phyloP scores from a whole-genome alignment of 1,284 basidiomycete genomes.

The Xanthoconium separans region DNA sequence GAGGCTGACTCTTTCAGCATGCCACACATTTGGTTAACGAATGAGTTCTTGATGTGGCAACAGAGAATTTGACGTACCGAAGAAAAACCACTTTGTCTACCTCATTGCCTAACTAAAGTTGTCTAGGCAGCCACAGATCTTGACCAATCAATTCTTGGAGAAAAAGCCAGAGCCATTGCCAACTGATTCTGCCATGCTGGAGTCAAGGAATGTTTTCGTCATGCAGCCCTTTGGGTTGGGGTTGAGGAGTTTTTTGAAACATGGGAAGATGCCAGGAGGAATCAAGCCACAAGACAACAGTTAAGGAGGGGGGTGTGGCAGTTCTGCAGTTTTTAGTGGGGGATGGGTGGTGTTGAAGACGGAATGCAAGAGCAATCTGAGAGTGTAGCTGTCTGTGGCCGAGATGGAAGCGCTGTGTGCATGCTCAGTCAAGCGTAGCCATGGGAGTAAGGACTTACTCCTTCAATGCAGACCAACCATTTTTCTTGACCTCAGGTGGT shows the following conservation, averaged over 20 bases:
- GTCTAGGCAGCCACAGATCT: conserved; percentile 84
- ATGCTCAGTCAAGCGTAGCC: conserved; percentile 1
- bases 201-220: conserved; percentile 75
- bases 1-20: conserved; percentile 77
- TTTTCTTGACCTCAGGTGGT: conserved; percentile 90
- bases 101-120: conserved; percentile 85
- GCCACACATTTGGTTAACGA: conserved; percentile 43
- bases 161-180: conserved; percentile 77
- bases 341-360: conserved; percentile 84
- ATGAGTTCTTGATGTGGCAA: background rate
- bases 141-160: conserved; percentile 78
- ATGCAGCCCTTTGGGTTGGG: conserved; percentile 83
- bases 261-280: conserved; percentile 74
- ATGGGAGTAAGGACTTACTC: conserved; percentile 55
- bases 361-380: conserved; percentile 81
- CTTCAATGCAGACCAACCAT: conserved; percentile 81
- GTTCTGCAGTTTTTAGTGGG: conserved; percentile 63
- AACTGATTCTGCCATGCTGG: conserved; percentile 69
- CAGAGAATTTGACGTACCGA: conserved; percentile 42
- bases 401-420: conserved; percentile 62
- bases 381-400: conserved; percentile 80
- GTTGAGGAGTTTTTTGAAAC: conserved; percentile 86
- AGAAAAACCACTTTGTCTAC: conserved; percentile 78
- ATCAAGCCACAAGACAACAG: conserved; percentile 77
- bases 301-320: conserved; percentile 72